Evolutionary conservation across 345 rosid species (phyloP).

Genomic region (Syzygium aqueum): DNA sequence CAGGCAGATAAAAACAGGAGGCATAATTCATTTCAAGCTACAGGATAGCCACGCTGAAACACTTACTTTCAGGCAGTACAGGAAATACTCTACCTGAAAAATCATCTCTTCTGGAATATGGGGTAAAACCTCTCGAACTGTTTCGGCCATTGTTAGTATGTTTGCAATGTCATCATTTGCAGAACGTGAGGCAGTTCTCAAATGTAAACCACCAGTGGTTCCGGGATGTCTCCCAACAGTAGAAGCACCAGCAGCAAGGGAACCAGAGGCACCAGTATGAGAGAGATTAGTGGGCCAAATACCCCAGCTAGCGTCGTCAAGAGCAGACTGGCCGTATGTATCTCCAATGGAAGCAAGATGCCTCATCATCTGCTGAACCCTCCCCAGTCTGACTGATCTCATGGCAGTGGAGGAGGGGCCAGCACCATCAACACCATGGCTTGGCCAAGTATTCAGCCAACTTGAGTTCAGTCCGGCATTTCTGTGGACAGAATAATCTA

Average conservation of each 20-base stretch:
- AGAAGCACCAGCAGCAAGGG: conserved; percentile 32
- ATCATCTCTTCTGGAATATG: conserved; percentile 88
- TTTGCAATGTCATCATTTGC: conserved; percentile 52
- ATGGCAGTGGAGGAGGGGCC: conserved; percentile 87
- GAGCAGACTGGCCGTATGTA: conserved; percentile 80
- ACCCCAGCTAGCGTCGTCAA: conserved; percentile 86
- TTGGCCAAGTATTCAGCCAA: conserved; percentile 74
- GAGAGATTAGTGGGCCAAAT: conserved; percentile 75
- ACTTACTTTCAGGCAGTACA: not conserved
- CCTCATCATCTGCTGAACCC: conserved; percentile 99
- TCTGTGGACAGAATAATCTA: conserved; percentile 31
- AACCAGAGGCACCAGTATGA: conserved; percentile 60
- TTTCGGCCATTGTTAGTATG: conserved; percentile 90
- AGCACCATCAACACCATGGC: conserved; percentile 73
- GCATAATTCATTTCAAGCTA: not conserved
- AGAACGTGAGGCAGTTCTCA: conserved; percentile 43
- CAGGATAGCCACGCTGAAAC: not conserved
- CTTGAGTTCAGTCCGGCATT: conserved; percentile 66
- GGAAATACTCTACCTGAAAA: conserved; percentile 50
- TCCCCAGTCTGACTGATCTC: conserved; percentile 71
- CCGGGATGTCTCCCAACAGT: conserved; percentile 37
- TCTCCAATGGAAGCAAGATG: conserved; percentile 97
- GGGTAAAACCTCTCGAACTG: conserved; percentile 92
- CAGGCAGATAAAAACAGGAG: not conserved
- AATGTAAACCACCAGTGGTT: conserved; percentile 50